Conservation (phyloP, 768 basidiomycete genomes). For the Lyophyllum decastes region DNA sequence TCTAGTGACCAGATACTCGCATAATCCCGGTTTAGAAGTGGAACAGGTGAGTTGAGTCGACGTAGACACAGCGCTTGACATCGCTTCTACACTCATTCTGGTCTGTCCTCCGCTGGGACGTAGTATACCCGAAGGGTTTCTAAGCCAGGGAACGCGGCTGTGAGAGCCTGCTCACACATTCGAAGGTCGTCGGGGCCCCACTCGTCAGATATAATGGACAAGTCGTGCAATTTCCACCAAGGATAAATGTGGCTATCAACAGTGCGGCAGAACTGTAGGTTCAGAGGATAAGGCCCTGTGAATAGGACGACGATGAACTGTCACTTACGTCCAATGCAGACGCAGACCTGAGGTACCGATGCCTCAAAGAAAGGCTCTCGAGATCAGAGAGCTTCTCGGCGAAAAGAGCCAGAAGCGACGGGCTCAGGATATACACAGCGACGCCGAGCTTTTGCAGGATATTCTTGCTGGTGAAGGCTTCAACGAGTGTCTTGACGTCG, state of each 20-base stretch:
- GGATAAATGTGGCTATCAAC: background rate
- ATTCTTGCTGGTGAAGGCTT: background rate
- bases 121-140: no score
- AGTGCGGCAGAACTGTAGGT: background rate
- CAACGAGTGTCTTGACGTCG: background rate
- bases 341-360: background rate
- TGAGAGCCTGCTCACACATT: background rate
- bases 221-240: background rate
- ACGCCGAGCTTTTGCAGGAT: background rate
- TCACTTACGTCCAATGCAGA: background rate
- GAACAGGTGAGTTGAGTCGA: no score
- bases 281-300: background rate
- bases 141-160: background rate
- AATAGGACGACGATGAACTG: background rate
- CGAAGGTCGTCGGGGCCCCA: background rate
- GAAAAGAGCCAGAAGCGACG: background rate
- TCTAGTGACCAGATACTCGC: no score
- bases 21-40: no score
- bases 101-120: no score
- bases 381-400: background rate
- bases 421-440: background rate
- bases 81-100: no score
- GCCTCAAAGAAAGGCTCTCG: background rate
- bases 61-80: no score
- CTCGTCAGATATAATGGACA: background rate